These are phyloP conservation scores for Corrigiola litoralis DNA, from an alignment of 179 eudicot genomes.

Conservation along the genomic window DNA sequence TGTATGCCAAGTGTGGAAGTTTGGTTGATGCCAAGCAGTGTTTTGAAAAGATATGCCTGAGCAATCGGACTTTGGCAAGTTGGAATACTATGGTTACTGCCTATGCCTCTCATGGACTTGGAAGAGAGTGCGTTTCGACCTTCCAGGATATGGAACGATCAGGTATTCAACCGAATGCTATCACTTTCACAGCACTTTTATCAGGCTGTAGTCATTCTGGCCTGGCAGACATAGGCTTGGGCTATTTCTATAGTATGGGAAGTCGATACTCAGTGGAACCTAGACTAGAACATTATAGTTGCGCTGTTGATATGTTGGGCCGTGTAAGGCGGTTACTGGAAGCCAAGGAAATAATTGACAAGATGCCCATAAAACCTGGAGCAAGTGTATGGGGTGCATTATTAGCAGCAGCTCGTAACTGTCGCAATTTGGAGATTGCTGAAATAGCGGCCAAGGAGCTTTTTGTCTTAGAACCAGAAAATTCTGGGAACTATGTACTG, in stretches of 20 bases:
- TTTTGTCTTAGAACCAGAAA: slow-evolving; percentile 26
- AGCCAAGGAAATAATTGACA: slow-evolving; percentile 30
- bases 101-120: slow-evolving; percentile 41
- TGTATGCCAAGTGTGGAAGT: slow-evolving; percentile 50
- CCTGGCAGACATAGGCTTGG: slow-evolving; percentile 35
- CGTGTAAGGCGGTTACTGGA: slow-evolving; percentile 42
- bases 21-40: slow-evolving; percentile 25
- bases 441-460: slow-evolving; percentile 35
- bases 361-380: slow-evolving; percentile 18
- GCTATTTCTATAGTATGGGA: slow-evolving; percentile 26
- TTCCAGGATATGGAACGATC: slow-evolving; percentile 33
- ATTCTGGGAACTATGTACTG: slow-evolving; percentile 29
- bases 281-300: slow-evolving; percentile 40
- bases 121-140: slow-evolving; percentile 27
- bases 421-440: slow-evolving; percentile 27
- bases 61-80: slow-evolving; percentile 26
- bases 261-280: slow-evolving; percentile 2
- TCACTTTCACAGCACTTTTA: slow-evolving; percentile 37
- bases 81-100: slow-evolving; percentile 44
- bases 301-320: slow-evolving; percentile 38
- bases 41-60: slow-evolving; percentile 23
- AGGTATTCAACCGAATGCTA: slow-evolving; percentile 36
- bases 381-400: slow-evolving; percentile 34
- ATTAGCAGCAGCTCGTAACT: slow-evolving; percentile 38
- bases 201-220: slow-evolving; percentile 47